Evolutionary conservation across 352 stramenopile genomes (phyloP), one percentile per base, ranked within the genome.

Genomic region (Phytophthora hybrid): DNA sequence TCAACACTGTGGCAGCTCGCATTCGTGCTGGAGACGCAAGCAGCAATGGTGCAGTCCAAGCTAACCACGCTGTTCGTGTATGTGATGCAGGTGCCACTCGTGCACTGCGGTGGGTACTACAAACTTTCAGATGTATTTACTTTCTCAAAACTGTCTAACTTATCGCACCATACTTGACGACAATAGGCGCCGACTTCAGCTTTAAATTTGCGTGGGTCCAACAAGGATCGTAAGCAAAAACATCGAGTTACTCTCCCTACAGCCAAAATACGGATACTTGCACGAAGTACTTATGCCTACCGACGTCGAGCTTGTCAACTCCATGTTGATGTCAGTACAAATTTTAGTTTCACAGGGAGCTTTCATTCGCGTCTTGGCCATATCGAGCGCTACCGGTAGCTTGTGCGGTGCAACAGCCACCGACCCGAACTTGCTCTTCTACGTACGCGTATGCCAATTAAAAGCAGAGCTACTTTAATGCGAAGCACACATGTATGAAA

Each of bases 1-100:
- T 82, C 76, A 16, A 34, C 69, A 1, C 6, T 78, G 2, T 65
- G 62, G 4, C 77, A 84, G 58, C 58, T 84, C 0, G 60, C 69
- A 2, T 84, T 87, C 41, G 77, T 87, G 29, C 55, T 86, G 5
- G 65, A 79, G 23, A 77, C 7, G 0, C 73, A 83, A n/a, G 23
- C 51, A 18, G n/a, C 37, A 8, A 63, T 70, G 11, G 57, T 84
- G 0, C 73, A 83, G 37, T 76, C 70, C 56, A 83, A 80, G 49
- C 59, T 82, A 0, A 34, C 67, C 0, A 60, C 72, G 0, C 74
- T 78, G 32, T 69, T 79, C 18, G 57, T 80, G 21, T 86, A 82
- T 46, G 61, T 81, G 37, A 63, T 83, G 32, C 77, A 86, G 39
- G 65, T 62, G 13, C 72, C 71, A 31, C 29, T 85, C 9, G n/a